A percentile compares a stretch with the other conserved stretches of the same genome.
phyloP scores from a whole-genome alignment of 2,329 filamentous ascomycete genomes.

The Neofusicoccum sp. region DNA sequence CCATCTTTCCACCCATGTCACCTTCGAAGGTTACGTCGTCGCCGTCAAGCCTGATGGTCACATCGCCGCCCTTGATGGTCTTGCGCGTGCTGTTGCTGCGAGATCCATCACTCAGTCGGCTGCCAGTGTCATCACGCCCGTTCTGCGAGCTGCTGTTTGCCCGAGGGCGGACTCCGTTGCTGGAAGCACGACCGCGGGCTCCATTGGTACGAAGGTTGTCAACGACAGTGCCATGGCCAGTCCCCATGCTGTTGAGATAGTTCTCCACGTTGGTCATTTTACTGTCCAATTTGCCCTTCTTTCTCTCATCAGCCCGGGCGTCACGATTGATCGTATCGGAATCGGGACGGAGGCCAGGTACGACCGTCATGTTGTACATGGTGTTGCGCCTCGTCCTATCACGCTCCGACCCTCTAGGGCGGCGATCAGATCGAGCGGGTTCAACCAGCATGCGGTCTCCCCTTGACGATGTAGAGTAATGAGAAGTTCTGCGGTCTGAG shows the following conservation, averaged over 20 bases:
- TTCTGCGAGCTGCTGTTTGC: conserved; percentile 6
- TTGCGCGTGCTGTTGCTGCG: conserved; percentile 11
- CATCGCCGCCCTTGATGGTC: neutral
- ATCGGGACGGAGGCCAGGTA: neutral
- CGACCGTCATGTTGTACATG: conserved; percentile 9
- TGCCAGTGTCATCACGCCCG: neutral
- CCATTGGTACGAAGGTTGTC: conserved; percentile 10
- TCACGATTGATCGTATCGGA: neutral
- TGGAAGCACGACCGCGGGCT: conserved; percentile 5
- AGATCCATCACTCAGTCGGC: conserved; percentile 15
- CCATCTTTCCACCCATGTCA: conserved; percentile 1
- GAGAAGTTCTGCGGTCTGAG: neutral
- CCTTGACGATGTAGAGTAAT: neutral
- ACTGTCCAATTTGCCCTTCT: conserved; percentile 2
- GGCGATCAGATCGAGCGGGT: conserved; percentile 1
- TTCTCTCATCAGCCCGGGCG: neutral
- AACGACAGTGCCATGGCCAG: neutral
- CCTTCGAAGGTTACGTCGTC: conserved; percentile 12
- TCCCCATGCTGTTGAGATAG: neutral
- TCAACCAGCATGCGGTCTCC: neutral
- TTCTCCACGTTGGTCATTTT: conserved; percentile 7
- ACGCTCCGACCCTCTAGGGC: neutral
- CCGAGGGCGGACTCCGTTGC: conserved; percentile 2
- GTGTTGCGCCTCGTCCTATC: conserved; percentile 13
- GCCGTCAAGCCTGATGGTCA: conserved; percentile 7